Evolutionary conservation across 768 basidiomycete genomes (phyloP), one percentile per base, ranked within the genome.

Genomic region (Boletus edulis): DNA sequence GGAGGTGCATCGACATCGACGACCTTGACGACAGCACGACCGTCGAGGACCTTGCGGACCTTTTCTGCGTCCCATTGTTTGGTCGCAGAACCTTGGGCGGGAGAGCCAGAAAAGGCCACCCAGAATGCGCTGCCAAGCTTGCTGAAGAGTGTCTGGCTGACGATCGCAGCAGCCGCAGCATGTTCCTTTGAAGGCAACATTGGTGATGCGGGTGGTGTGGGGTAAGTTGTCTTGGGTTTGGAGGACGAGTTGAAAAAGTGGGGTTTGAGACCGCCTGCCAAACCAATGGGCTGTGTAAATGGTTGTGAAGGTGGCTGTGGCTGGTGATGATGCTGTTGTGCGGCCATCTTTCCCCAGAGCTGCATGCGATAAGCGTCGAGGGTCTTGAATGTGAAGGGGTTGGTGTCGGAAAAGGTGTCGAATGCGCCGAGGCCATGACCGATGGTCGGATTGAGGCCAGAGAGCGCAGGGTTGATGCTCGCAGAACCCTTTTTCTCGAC

Each of bases 291-390:
- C 52, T 59, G 62, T 45, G 59, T 63, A 56, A 62, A 62, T 53
- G 49, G 41, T 5, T 56, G 52, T 3, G 42, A 46, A 43, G 67
- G 49, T 41, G 76, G 61, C 58, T 76, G 81, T 55, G 74, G 67
- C 0, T 78, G 77, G 9, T 72, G 72, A 49, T 48, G 70, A 55
- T 59, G 67, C 51, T 82, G 87, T 61, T 92, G 91, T 32, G 84
- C 79, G 0, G 92, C 92, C 84, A 96, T 90, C 73, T 88, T 83
- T 34, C 86, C 83, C 94, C 94, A 96, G 0, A 97, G 77, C 57
- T 96, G 94, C 89, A 94, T 94, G 40, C 94, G 82, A 67, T 87
- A 87, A 67, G 85, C 81, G 72, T 95, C 93, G 60, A 95, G 75
- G 2, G 81, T 84, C 77, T 92, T 94, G 78, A 95, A 82, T 3